Evolutionary conservation across 768 basidiomycete species (phyloP).

Genomic region (Jaapia argillacea): DNA sequence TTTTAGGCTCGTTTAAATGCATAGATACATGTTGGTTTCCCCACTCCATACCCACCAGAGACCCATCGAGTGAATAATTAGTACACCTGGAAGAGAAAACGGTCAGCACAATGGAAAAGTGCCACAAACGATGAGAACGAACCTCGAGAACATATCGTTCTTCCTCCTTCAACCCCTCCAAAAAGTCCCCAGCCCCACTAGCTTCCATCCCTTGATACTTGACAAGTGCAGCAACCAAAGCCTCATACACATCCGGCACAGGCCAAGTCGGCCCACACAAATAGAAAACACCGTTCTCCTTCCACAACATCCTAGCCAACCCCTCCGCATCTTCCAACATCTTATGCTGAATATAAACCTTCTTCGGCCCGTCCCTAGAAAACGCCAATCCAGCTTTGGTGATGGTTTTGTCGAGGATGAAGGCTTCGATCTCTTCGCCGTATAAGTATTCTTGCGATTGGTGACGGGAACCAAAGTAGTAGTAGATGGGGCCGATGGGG

Average conservation of each 20-base stretch:
- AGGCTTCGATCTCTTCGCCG: constrained; percentile 93
- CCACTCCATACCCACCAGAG: too few relatives aligned
- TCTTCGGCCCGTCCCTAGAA: constrained; percentile 86
- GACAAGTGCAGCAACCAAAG: constrained; percentile 73
- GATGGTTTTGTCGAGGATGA: constrained; percentile 75
- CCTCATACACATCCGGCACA: constrained; percentile 96
- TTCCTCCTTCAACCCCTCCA: constrained; percentile 90
- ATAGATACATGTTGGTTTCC: too few relatives aligned
- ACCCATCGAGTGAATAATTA: too few relatives aligned
- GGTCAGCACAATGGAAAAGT: background rate
- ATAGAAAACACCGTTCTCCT: constrained; percentile 80
- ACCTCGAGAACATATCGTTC: constrained; percentile 98
- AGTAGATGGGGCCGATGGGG: constrained; percentile 85
- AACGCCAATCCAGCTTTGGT: constrained; percentile 91
- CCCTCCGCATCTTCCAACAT: constrained; percentile 84
- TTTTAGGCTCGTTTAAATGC: too few relatives aligned
- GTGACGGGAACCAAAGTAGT: constrained; percentile 98
- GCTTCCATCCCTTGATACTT: constrained; percentile 58
- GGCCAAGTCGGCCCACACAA: constrained; percentile 99
- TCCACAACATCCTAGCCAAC: constrained; percentile 65
- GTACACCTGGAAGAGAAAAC: background rate
- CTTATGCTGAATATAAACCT: constrained; percentile 98
- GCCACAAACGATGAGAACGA: background rate
- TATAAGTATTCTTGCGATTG: constrained; percentile 95
- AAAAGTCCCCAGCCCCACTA: constrained; percentile 62